Base-by-base conservation (phyloP, 1,284 basidiomycete species). In the Xerocomus minutiporus region DNA sequence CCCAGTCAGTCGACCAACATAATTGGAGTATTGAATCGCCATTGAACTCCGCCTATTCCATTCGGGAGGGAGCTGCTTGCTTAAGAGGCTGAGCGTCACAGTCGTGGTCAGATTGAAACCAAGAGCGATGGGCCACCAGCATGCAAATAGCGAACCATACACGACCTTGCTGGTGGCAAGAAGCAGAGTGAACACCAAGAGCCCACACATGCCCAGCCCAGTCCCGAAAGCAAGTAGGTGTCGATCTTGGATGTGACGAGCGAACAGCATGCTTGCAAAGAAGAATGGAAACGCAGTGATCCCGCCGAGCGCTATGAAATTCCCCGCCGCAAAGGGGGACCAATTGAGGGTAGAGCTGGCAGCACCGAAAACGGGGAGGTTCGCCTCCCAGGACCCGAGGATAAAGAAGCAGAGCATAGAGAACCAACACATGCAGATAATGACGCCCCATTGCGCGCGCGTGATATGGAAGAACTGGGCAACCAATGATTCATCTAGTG, bases 321-420 rank as follows among this genome's bases (percentile, higher is more conserved):
- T 86, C 12, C 85, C 85, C 1, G 85, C 80, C 8, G 77, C 73
- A 61, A 78, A 84, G 0, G 84, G 84, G 2, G 78, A 77, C 73
- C 80, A 85, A 57, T 73, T 64, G 64, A 87, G 79, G 9, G 58
- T 57, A 8, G 66, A 58, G 9, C 63, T 69, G 34, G 58, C 64
- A 31, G 78, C 77, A 40, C 79, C 78, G 64, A 81, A 86, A 52
- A 88, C 76, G 26, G 86, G 85, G 51, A 88, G 78, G 66, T 86
- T 87, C 38, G 81, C 73, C 62, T 88, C 84, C 84, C 84, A 87
- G 17, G 79, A 78, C 15, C 83, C 84, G 48, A 88, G 78, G 61
- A 86, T 75, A 69, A 86, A 84, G 74, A 88, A 88, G 64, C 80
- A 84, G 8, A 81, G 77, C 83, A 87, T 86, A 38, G 84, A 78